Evolutionary conservation across 306 rosid genomes (phyloP), one percentile per base, ranked within the genome.

Genomic region (Prunus kanzakura): DNA sequence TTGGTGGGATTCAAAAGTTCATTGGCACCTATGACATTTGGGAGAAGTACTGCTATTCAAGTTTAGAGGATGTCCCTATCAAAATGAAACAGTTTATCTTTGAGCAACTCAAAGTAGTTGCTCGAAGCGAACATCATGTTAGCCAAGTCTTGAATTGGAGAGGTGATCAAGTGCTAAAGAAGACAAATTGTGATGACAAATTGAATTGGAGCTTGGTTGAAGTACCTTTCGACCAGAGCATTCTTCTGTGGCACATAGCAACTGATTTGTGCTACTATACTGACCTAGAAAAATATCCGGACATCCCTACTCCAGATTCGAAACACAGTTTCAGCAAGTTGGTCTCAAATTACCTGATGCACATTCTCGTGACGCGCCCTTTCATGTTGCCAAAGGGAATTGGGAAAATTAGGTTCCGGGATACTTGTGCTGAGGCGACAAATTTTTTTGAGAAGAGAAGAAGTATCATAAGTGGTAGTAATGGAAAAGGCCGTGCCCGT

Each of bases 171-270:
- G 56, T 9, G 90, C 90, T 64, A 84, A 90, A 73, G 81, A 87
- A 1, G 67, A 78, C 58, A 86, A 85, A 78, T 80, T 84, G 77
- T 3, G 3, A 41, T 71, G 23, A 10, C 23, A 78, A 85, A 20
- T 64, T 84, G 60, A 64, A 61, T 73, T 82, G 87, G 89, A 89
- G 79, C 64, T 22, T 11, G 46, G 52, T 45, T 9, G 81, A 87
- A 69, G 81, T 90, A 67, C 85, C 84, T 38, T 86, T 91, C 14
- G 93, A 89, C 57, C 89, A 91, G 52, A 82, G 91, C 85, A 87
- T 91, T 35, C 58, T 84, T 6, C 82, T 85, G 75, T 89, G 91
- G 93, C 96, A 91, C 85, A 79, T 91, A 72, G 93, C 92, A 80
- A 91, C 96, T 51, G 85, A 87, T 63, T 86, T 86, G 6, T 91